Evolutionary conservation across 352 stramenopile genomes (phyloP).

Genomic region (Globisporangium perplexum): DNA sequence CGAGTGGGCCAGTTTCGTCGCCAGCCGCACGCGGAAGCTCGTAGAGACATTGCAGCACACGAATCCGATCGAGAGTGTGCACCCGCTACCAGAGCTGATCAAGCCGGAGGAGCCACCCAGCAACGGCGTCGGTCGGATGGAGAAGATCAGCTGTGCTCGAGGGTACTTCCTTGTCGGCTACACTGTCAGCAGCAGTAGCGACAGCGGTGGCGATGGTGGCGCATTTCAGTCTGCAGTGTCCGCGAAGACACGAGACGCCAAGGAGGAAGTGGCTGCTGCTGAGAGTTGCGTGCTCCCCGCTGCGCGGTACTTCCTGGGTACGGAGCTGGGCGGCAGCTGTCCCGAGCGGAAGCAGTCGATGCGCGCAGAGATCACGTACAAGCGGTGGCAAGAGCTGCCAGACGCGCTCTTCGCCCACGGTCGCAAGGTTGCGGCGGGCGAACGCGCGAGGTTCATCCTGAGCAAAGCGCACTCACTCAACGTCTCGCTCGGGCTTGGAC

Average conservation of each 20-base stretch:
- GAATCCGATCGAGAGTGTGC: constrained; percentile 45
- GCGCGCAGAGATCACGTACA: constrained; percentile 51
- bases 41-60: constrained; percentile 80
- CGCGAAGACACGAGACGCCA: constrained; percentile 6
- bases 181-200: constrained; percentile 17
- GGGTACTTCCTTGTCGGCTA: constrained; percentile 75
- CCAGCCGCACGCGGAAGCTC: constrained; percentile 76
- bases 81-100: constrained; percentile 67
- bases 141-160: constrained; percentile 13
- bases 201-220: too few relatives aligned
- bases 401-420: constrained; percentile 54
- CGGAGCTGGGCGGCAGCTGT: constrained; percentile 50
- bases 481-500: constrained; percentile 40
- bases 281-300: constrained; percentile 45
- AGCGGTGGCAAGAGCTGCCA: constrained; percentile 68
- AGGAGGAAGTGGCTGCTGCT: constrained; percentile 15
- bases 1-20: constrained; percentile 74
- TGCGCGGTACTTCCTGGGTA: constrained; percentile 76
- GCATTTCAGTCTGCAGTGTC: background rate
- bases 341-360: constrained; percentile 55
- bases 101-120: constrained; percentile 9
- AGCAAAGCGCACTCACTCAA: constrained; percentile 64
- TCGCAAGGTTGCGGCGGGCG: constrained; percentile 46
- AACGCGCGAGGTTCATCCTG: constrained; percentile 78
- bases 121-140: background rate